Conservation (phyloP, 805 yeast genomes). For the Barnettozyma populi region DNA sequence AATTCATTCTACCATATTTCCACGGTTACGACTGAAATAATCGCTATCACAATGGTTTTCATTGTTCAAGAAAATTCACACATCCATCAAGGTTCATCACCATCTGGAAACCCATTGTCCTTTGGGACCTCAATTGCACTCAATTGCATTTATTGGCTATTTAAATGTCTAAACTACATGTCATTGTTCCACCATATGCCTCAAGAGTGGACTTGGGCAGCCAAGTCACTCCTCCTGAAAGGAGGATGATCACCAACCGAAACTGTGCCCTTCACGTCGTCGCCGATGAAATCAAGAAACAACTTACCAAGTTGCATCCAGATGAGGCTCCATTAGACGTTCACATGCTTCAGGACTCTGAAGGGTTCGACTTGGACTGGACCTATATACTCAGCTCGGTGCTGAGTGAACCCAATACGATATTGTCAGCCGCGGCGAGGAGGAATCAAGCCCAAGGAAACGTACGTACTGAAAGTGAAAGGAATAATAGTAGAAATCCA, state of each 20-base stretch:
- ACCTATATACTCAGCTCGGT: slow-evolving; percentile 63
- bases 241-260: slow-evolving; percentile 54
- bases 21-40: background rate
- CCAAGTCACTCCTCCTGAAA: slow-evolving; percentile 8
- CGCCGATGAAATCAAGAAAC: slow-evolving; percentile 45
- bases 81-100: too few species aligned
- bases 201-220: background rate
- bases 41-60: background rate
- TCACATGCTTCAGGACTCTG: slow-evolving; percentile 55
- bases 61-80: background rate
- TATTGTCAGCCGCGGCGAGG: background rate
- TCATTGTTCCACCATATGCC: background rate
- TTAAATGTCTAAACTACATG: slow-evolving; percentile 5
- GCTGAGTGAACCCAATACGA: slow-evolving; percentile 34
- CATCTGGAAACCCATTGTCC: too few species aligned
- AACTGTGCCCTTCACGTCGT: slow-evolving; percentile 41
- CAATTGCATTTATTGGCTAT: background rate
- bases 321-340: slow-evolving; percentile 49
- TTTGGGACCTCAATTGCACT: background rate
- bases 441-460: background rate
- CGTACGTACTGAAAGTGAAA: background rate
- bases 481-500: background rate
- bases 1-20: background rate
- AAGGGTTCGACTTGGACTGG: slow-evolving; percentile 73
- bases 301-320: slow-evolving; percentile 63